A percentile compares a stretch with the other conserved stretches of the same genome.
Conservation (phyloP, 768 basidiomycete genomes). For the Wakefieldia striispora region DNA sequence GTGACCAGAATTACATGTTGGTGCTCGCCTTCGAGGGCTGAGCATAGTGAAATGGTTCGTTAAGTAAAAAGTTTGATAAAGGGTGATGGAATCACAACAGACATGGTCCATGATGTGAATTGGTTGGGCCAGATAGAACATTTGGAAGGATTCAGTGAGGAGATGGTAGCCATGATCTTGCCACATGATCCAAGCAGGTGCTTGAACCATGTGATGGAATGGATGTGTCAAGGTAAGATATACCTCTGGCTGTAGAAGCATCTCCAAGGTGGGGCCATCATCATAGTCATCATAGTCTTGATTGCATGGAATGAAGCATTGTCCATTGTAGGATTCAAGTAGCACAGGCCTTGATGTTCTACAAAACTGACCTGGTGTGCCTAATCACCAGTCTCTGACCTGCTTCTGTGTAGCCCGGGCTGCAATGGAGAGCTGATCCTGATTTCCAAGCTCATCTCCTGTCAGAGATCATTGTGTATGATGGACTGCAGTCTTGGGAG, state of each 20-base stretch:
- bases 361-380: not conserved
- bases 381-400: not conserved
- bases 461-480: not conserved
- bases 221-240: too few relatives aligned
- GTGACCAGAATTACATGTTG: too few relatives aligned
- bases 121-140: constrained; percentile 3
- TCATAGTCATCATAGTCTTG: constrained; percentile 5
- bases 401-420: not conserved
- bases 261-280: constrained; percentile 7
- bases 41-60: too few relatives aligned
- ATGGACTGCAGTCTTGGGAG: not conserved
- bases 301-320: not conserved
- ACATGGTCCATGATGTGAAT: not conserved
- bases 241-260: too few relatives aligned
- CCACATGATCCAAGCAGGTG: constrained; percentile 8
- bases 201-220: not conserved
- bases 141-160: constrained; percentile 3
- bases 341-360: not conserved
- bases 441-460: too few relatives aligned
- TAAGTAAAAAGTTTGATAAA: too few relatives aligned
- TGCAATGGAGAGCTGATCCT: not conserved
- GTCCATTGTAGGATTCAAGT: not conserved
- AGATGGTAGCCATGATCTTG: constrained; percentile 5
- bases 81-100: too few relatives aligned
- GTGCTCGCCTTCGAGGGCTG: too few relatives aligned